Evolutionary conservation across 768 basidiomycete species (phyloP).

Genomic region (Kwoniella botswanensis): DNA sequence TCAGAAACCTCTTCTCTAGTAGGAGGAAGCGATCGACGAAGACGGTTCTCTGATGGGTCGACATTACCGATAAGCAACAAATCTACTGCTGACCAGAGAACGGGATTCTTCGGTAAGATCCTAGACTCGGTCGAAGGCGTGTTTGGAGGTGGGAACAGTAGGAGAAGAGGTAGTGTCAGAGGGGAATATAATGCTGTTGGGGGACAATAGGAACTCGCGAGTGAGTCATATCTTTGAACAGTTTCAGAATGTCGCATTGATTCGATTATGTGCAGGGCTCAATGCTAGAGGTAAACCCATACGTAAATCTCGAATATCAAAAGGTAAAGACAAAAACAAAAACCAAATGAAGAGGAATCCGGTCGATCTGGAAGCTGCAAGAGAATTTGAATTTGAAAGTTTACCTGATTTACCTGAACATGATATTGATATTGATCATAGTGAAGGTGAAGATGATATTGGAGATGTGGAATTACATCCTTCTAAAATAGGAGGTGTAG

Average conservation of each 20-base stretch:
- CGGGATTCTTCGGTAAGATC: constrained; percentile 19
- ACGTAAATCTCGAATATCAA: constrained; percentile 2
- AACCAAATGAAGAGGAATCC: not conserved
- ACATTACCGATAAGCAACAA: constrained; percentile 44
- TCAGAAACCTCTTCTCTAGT: constrained; percentile 39
- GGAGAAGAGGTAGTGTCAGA: constrained; percentile 25
- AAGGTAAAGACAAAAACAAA: not conserved
- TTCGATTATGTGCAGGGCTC: too few species aligned
- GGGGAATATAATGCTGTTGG: constrained; percentile 46
- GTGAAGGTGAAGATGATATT: constrained; percentile 13
- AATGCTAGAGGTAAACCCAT: constrained; percentile 28
- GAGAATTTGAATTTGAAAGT: constrained; percentile 33
- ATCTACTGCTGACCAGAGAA: constrained; percentile 29
- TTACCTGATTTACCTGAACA: constrained; percentile 23
- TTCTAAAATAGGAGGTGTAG: constrained; percentile 2
- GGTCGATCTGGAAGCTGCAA: constrained; percentile 37
- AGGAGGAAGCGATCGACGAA: constrained; percentile 23
- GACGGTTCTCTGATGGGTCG: constrained; percentile 24
- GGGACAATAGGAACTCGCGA: constrained; percentile 57
- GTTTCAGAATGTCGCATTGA: too few species aligned
- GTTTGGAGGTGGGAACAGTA: constrained; percentile 22
- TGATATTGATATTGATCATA: constrained; percentile 6
- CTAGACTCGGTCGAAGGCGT: constrained; percentile 16
- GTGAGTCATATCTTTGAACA: constrained; percentile 42
- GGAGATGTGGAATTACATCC: constrained; percentile 22